Base-by-base conservation (phyloP, 148 eudicot genomes). In the Rhododendron vialii region DNA sequence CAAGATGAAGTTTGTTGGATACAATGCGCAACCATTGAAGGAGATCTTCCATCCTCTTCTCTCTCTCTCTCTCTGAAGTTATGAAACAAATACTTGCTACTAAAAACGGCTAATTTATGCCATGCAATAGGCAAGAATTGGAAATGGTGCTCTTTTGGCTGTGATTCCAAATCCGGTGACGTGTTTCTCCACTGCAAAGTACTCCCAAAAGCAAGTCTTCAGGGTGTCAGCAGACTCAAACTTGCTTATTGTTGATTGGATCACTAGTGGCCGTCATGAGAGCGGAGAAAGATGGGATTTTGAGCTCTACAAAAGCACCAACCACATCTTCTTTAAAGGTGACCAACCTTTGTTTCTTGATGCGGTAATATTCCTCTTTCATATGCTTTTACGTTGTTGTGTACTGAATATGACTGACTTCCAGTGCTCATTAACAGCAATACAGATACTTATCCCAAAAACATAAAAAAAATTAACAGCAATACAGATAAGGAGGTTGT, bases 231-330 rank as follows among this genome's bases (percentile, higher is more conserved):
- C 93, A 8, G 94, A 94, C 87, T 97, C 99, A 57, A 97, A 90
- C 92, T 89, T 95, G 93, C 91, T 97, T 48, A 36, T 96, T 86
- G 99, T 97, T 84, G 99, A 97, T 89, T 97, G 98, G 99, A 94
- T 97, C 89, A 95, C 98, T 36, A 97, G 99, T 88, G 99, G 98
- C 55, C 98, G 99, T 69, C 96, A 97, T 92, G 98, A 91, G 89
- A 89, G 95, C 57, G 98, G 99, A 88, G 99, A 97, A 88, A 97
- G 88, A 91, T 97, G 99, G 99, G 95, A 92, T n/a, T 95, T 97
- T 91, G 89, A 80, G 75, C 89, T 88, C 74, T 97, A 94, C 82
- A 94, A 87, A 86, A 97, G 98, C 92, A 91, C 94, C 85, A 97
- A 97, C 88, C 92, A 92, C 84, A 96, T 96, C 77, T 91, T 88